Evolutionary conservation across 2,329 filamentous ascomycete genomes (phyloP), one percentile per base, ranked within the genome.

Genomic region (Ophiostoma piceae): DNA sequence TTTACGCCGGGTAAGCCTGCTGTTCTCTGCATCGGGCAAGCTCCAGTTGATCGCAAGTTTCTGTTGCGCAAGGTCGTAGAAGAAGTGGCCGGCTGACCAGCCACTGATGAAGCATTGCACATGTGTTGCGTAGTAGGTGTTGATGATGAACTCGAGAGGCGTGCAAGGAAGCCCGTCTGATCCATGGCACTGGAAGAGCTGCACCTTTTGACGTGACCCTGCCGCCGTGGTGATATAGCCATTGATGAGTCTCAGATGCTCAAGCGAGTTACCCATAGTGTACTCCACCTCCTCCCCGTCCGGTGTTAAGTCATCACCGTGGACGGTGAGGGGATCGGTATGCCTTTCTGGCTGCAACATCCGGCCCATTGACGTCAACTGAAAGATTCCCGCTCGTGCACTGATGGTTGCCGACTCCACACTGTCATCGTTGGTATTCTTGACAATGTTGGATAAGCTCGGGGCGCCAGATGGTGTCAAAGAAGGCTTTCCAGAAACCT

Each of bases 61-160:
- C 7, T 68, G 60, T 2, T 57, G 67, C 6, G 69, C 68, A 8
- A 71, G 47, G 11, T 70, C 69, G 51, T 68, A 69, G 60, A 66
- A 72, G 5, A 72, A 71, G 57, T 72, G 71, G 19, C 69, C 72
- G 6, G 69, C 69, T 3, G 65, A 65, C 64, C 67, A 72, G 57
- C 71, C 72, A 37, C 67, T 54, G 47, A 73, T 35, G 29, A 73
- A 73, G 43, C 72, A 73, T 62, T 73, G 71, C 19, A 73, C 72
- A 29, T 73, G 72, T 11, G 72, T 54, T 7, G 69, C 71, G 22
- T 72, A 73, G 65, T 69, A 72, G 2, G 69, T 62, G 47, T 66
- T 22, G 64, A 72, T 8, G 4, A 73, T 32, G 69, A 70, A 73
- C 67, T 69, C 62, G n/a, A 73, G 68, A n/a, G 72, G 72, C 29